These are phyloP conservation scores for Vararia minispora DNA, from an alignment of 768 basidiomycete genomes.

Conservation along the genomic window DNA sequence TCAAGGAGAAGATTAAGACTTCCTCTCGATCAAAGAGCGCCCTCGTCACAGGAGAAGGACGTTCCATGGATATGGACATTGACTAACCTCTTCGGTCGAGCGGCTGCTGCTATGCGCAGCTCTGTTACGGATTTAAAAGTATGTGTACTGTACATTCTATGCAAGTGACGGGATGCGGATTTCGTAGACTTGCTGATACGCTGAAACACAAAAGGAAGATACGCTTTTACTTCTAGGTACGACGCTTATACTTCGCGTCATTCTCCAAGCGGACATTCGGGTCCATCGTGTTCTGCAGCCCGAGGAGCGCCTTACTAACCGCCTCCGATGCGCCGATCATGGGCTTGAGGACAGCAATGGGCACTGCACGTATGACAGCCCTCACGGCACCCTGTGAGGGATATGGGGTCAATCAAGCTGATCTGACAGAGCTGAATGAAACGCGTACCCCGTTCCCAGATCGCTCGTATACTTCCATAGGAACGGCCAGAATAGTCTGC, in stretches of 20 bases:
- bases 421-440: background rate
- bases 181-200: background rate
- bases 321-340: conserved; percentile 99
- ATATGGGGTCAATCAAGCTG: conserved; percentile 5
- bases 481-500: conserved; percentile 95
- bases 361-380: conserved; percentile 92
- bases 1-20: conserved; percentile 73
- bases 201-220: background rate
- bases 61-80: conserved; percentile 86
- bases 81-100: conserved; percentile 34
- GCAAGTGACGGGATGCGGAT: background rate
- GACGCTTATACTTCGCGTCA: conserved; percentile 90
- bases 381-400: conserved; percentile 73
- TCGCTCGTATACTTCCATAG: conserved; percentile 97
- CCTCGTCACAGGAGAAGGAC: conserved; percentile 73
- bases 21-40: conserved; percentile 53
- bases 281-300: conserved; percentile 87
- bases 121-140: too few relatives aligned
- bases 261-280: conserved; percentile 74
- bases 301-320: conserved; percentile 89
- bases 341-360: conserved; percentile 92
- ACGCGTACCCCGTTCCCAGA: conserved; percentile 75
- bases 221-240: conserved; percentile 1
- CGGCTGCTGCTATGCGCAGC: too few relatives aligned
- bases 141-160: background rate